Percentiles rank a stretch among this genome's conserved stretches.
phyloP scores from a whole-genome alignment of 2,329 filamentous ascomycete genomes.

The Alternaria atra region DNA sequence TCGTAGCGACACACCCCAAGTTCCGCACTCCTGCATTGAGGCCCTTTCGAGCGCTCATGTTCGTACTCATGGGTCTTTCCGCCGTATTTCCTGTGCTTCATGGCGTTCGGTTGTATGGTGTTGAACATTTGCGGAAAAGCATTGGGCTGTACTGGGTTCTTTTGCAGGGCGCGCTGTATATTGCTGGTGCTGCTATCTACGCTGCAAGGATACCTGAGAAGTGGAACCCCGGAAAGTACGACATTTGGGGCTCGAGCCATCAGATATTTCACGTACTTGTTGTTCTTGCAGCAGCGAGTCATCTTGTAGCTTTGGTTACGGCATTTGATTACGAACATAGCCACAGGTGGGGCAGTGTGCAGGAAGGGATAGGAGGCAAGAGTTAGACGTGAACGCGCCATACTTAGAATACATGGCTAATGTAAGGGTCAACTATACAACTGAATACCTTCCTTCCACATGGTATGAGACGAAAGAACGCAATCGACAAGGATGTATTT shows the following conservation, averaged over 20 bases:
- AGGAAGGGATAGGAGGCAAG: conserved; percentile 3
- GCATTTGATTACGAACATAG: conserved; percentile 88
- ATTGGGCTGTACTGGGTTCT: conserved; percentile 86
- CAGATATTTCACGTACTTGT: conserved; percentile 96
- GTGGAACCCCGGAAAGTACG: conserved; percentile 78
- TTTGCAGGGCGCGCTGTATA: conserved; percentile 82
- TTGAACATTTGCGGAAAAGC: conserved; percentile 69
- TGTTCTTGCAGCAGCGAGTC: conserved; percentile 79
- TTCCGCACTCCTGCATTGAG: conserved; percentile 87
- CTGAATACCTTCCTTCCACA: not conserved
- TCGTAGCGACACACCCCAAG: conserved; percentile 79
- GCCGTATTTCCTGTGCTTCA: conserved; percentile 86
- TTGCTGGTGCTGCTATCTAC: conserved; percentile 85
- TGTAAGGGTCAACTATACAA: too few relatives aligned
- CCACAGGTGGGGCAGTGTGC: conserved; percentile 24
- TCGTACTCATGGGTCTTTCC: conserved; percentile 84
- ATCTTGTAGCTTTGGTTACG: conserved; percentile 80
- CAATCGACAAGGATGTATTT: conserved; percentile 12
- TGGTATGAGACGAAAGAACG: not conserved
- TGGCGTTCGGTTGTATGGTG: conserved; percentile 73
- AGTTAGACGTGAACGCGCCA: not conserved
- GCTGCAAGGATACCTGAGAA: conserved; percentile 87
- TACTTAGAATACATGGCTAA: not conserved
- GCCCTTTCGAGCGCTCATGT: conserved; percentile 87
- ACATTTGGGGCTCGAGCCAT: conserved; percentile 92